Evolutionary conservation across 495 filamentous ascomycete genomes (phyloP).

Genomic region (Podospora didyma): DNA sequence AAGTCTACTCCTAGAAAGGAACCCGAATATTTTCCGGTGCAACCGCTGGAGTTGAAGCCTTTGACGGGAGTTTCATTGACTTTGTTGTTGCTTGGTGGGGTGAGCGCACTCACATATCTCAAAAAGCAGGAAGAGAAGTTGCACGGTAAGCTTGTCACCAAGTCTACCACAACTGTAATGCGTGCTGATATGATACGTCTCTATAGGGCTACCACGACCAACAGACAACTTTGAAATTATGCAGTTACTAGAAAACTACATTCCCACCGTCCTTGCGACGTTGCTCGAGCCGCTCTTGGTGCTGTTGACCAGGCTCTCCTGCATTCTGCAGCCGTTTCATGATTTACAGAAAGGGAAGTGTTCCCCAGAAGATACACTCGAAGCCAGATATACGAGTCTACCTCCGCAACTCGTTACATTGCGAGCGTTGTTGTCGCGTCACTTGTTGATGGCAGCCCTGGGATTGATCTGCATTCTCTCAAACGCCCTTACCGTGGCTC

Average conservation of each 20-base stretch:
- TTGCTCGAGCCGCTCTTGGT: constrained; percentile 45
- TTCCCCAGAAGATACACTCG: not conserved
- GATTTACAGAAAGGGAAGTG: not conserved
- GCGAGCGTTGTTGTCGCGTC: not conserved
- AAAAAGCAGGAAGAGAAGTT: not conserved
- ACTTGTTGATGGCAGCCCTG: not conserved
- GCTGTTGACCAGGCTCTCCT: constrained; percentile 24
- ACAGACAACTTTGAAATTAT: constrained; percentile 29
- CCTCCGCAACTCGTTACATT: not conserved
- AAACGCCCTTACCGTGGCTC: not conserved
- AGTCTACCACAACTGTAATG: constrained; percentile 5
- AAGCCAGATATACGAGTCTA: not conserved
- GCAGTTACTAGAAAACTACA: constrained; percentile 40
- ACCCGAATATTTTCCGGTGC: too few relatives aligned
- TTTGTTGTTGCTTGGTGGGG: not conserved
- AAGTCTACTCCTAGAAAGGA: too few relatives aligned
- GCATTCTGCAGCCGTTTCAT: not conserved
- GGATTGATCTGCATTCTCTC: not conserved
- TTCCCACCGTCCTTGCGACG: constrained; percentile 42
- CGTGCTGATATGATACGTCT: not conserved
- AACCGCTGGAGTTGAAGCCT: not conserved
- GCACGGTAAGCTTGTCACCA: not conserved
- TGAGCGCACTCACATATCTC: not conserved
- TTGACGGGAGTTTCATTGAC: not conserved
- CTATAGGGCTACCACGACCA: constrained; percentile 35